phyloP scores from a whole-genome alignment of 1,284 basidiomycete genomes.

The Leccinum pachyderme region DNA sequence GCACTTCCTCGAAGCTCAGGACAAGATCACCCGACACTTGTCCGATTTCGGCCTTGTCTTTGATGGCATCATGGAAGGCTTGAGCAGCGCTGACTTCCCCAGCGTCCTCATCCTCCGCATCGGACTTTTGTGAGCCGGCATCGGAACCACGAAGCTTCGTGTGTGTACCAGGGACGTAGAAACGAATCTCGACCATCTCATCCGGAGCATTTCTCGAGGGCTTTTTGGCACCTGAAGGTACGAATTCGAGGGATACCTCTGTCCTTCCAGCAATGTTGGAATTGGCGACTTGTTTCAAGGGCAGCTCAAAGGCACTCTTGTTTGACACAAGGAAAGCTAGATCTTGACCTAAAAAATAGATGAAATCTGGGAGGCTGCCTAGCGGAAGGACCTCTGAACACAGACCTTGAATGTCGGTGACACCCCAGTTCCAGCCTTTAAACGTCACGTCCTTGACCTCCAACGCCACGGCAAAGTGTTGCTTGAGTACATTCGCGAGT shows the following conservation, averaged over 20 bases:
- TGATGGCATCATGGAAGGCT: constrained; percentile 95
- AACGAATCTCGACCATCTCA: constrained; percentile 94
- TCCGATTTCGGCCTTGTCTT: constrained; percentile 95
- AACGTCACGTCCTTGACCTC: constrained; percentile 87
- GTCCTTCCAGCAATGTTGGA: constrained; percentile 97
- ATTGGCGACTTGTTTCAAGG: constrained; percentile 86
- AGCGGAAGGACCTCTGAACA: constrained; percentile 4
- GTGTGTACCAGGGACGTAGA: constrained; percentile 90
- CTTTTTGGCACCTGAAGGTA: constrained; percentile 51
- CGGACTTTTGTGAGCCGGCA: constrained; percentile 71
- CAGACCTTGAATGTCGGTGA: constrained; percentile 89
- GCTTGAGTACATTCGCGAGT: constrained; percentile 72
- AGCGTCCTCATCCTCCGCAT: constrained; percentile 65
- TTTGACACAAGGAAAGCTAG: constrained; percentile 90
- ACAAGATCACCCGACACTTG: constrained; percentile 92
- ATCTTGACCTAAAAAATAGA: constrained; percentile 65
- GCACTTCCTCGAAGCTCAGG: constrained; percentile 93
- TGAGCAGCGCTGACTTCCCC: constrained; percentile 89
- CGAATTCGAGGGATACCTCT: constrained; percentile 96
- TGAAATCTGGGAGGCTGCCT: constrained; percentile 5
- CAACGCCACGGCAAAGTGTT: constrained; percentile 82
- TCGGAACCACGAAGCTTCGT: constrained; percentile 73
- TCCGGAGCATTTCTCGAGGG: constrained; percentile 56
- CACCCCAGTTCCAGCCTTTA: constrained; percentile 99
- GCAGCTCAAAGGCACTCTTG: constrained; percentile 90